Conservation (phyloP, 495 filamentous ascomycete genomes). For the Terfezia boudieri region DNA sequence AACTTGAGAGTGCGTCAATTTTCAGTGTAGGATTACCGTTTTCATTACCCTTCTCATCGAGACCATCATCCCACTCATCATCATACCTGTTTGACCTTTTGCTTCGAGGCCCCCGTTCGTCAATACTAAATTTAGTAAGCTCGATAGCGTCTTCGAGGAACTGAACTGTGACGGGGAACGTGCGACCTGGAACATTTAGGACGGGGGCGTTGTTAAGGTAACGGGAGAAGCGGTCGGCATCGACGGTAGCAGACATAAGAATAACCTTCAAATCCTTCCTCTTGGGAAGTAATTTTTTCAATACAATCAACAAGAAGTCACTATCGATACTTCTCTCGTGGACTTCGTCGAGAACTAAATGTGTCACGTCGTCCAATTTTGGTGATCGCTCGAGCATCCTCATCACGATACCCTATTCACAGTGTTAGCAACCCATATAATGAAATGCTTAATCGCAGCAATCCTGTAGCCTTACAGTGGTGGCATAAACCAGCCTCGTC, state of each 20-base stretch:
- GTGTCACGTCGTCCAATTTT: slow-evolving; percentile 67
- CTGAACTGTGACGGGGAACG: slow-evolving; percentile 70
- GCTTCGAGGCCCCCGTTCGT: slow-evolving; percentile 28
- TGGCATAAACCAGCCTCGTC: slow-evolving; percentile 71
- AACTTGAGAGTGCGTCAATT: slow-evolving; percentile 37
- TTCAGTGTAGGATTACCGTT: slow-evolving; percentile 5
- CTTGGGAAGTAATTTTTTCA: slow-evolving; percentile 52
- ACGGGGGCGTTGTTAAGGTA: slow-evolving; percentile 72
- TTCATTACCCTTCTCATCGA: slow-evolving; percentile 22
- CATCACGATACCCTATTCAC: slow-evolving; percentile 69
- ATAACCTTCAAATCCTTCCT: slow-evolving; percentile 61
- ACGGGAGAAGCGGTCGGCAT: slow-evolving; percentile 70
- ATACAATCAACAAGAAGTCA: slow-evolving; percentile 77
- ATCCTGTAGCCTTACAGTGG: slow-evolving; percentile 25
- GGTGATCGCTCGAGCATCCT: slow-evolving; percentile 82
- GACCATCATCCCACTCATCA: background rate
- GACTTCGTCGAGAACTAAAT: slow-evolving; percentile 84
- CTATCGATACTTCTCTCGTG: slow-evolving; percentile 90
- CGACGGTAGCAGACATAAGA: slow-evolving; percentile 90
- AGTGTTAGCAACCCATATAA: slow-evolving; percentile 8
- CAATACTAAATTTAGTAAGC: slow-evolving; percentile 44
- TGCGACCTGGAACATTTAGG: slow-evolving; percentile 71
- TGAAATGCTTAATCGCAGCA: background rate
- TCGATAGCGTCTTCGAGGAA: slow-evolving; percentile 86
- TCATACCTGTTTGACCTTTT: background rate